Base-by-base conservation (phyloP, 1,139 yeast species). In the Scheffersomyces stambukii region DNA sequence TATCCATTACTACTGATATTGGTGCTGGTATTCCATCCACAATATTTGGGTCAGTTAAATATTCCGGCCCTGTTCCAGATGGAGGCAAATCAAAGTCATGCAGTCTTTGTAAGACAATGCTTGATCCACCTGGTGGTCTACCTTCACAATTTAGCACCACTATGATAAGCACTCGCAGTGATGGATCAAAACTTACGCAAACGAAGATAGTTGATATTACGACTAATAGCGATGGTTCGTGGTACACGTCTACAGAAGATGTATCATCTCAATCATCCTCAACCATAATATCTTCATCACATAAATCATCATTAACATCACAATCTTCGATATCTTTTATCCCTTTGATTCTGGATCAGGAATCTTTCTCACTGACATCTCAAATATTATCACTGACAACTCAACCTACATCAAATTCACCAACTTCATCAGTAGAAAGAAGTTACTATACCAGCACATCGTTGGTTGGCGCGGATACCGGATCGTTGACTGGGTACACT, bases 401-500 rank as follows among this genome's bases (percentile, higher is more conserved):
- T n/a, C n/a, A n/a, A n/a, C n/a, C n/a, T n/a, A n/a, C n/a, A n/a
- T n/a, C n/a, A n/a, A n/a, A n/a, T n/a, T n/a, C n/a, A n/a, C n/a
- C n/a, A n/a, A n/a, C n/a, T n/a, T n/a, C n/a, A n/a, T n/a, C n/a
- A n/a, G n/a, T n/a, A n/a, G n/a, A n/a, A n/a, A n/a, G n/a, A n/a
- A n/a, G n/a, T n/a, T n/a, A n/a, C n/a, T n/a, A n/a, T n/a, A n/a
- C n/a, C n/a, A n/a, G n/a, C n/a, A n/a, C n/a, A n/a, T n/a, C n/a
- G n/a, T n/a, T n/a, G n/a, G n/a, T n/a, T n/a, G n/a, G n/a, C n/a
- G n/a, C n/a, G n/a, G n/a, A n/a, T n/a, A n/a, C n/a, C n/a, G n/a
- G n/a, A n/a, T n/a, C n/a, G n/a, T n/a, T n/a, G n/a, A n/a, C n/a
- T 12, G 31, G 30, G 13, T 35, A 21, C 30, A 35, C 38, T 19